Percentiles rank a stretch among this genome's conserved stretches.
Conservation (phyloP, 495 filamentous ascomycete species). For the Pseudoneurospora amorphoporcata region DNA sequence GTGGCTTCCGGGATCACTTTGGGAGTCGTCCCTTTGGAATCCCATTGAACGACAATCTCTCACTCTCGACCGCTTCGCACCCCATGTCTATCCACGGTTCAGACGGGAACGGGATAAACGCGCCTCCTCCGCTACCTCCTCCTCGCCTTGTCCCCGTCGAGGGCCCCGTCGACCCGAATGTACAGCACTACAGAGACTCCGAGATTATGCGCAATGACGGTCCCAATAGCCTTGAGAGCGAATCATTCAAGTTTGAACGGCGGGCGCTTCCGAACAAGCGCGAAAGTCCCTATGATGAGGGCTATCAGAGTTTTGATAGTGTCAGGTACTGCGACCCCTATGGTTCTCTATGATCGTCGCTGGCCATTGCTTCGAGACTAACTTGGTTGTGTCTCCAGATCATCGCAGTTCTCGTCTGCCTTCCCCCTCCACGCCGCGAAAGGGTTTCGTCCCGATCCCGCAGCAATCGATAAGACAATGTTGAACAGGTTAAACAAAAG, state of each 20-base stretch:
- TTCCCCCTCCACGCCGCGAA: conserved; percentile 37
- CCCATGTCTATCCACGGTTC: conserved; percentile 28
- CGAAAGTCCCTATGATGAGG: conserved; percentile 35
- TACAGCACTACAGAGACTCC: conserved; percentile 16
- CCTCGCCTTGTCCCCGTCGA: conserved; percentile 29
- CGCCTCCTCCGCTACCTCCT: conserved; percentile 43
- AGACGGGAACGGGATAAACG: conserved; percentile 16
- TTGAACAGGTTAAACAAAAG: conserved; percentile 61
- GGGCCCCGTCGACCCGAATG: conserved; percentile 23
- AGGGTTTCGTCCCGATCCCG: conserved; percentile 48
- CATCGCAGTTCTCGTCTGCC: conserved; percentile 15
- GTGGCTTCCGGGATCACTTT: conserved; percentile 9
- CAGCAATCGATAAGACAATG: conserved; percentile 70
- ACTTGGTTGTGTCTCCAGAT: conserved; percentile 13
- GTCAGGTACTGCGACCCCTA: conserved; percentile 18
- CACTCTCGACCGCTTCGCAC: conserved; percentile 20
- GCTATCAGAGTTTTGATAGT: conserved; percentile 40
- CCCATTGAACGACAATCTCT: conserved; percentile 17
- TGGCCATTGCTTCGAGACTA: not conserved
- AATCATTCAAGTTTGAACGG: conserved; percentile 20
- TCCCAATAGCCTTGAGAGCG: conserved; percentile 12
- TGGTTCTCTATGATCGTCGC: not conserved
- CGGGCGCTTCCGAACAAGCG: conserved; percentile 13
- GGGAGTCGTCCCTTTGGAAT: conserved; percentile 6
- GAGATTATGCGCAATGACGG: conserved; percentile 13